Evolutionary conservation across 768 basidiomycete species (phyloP).

Genomic region (Calocybe cyanea): DNA sequence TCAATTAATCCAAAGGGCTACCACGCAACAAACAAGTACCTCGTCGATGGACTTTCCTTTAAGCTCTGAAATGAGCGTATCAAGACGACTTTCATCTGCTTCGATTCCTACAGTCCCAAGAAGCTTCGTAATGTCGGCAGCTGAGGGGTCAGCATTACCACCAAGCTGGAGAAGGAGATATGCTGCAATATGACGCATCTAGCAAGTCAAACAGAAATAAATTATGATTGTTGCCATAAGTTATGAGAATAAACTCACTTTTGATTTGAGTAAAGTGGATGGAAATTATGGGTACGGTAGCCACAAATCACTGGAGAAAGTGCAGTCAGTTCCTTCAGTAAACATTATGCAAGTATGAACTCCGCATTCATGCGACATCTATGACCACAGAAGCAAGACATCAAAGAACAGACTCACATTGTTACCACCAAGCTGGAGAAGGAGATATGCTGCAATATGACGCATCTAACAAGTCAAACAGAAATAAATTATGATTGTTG

Average conservation of each 20-base stretch:
- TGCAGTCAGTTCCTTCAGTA: no score
- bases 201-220: neutral
- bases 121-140: constrained; percentile 84
- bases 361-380: neutral
- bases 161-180: constrained; percentile 96
- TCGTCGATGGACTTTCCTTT: constrained; percentile 84
- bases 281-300: constrained; percentile 53
- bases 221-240: neutral
- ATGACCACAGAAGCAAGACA: neutral
- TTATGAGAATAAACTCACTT: constrained; percentile 33
- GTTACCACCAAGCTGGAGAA: constrained; percentile 91
- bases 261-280: constrained; percentile 28
- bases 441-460: constrained; percentile 93
- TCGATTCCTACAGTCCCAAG: constrained; percentile 86
- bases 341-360: no score
- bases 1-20: neutral
- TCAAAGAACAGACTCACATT: constrained; percentile 43
- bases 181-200: constrained; percentile 94
- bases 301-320: constrained; percentile 78
- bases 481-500: neutral
- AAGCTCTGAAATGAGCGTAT: constrained; percentile 85
- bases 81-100: constrained; percentile 76
- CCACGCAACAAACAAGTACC: constrained; percentile 40
- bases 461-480: constrained; percentile 58
- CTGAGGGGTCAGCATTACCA: constrained; percentile 85